Evolutionary conservation across 345 rosid genomes (phyloP).

Genomic region (Eucalyptus sideroxylon): DNA sequence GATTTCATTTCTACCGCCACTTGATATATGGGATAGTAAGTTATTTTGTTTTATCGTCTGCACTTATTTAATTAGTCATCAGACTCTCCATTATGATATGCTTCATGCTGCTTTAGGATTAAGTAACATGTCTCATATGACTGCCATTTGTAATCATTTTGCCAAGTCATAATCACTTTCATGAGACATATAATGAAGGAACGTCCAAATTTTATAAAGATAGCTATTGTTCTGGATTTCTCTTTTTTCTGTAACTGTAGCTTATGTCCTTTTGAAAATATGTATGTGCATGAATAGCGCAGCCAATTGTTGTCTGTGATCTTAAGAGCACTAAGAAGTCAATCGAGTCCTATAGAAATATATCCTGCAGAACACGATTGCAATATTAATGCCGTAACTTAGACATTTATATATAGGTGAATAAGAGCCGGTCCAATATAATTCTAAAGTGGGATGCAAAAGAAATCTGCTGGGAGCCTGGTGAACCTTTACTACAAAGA

Average conservation of each 20-base stretch:
- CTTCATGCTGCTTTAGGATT: background rate
- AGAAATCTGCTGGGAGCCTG: conserved; percentile 49
- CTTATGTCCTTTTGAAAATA: background rate
- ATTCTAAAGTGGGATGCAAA: conserved; percentile 30
- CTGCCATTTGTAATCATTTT: background rate
- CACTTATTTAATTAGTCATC: background rate
- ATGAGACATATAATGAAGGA: background rate
- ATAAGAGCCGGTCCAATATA: conserved; percentile 14
- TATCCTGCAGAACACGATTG: background rate
- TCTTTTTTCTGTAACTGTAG: background rate
- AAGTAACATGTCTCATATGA: background rate
- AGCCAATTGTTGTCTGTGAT: background rate
- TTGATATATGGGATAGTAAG: conserved; percentile 62
- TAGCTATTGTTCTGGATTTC: background rate
- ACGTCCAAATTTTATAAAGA: background rate
- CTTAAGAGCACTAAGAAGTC: background rate
- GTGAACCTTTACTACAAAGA: conserved; percentile 54
- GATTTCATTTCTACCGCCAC: conserved; percentile 63
- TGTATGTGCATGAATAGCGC: background rate
- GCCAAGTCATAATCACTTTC: background rate
- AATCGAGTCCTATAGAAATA: background rate
- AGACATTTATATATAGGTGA: conserved; percentile 25
- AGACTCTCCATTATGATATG: background rate
- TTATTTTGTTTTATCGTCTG: background rate
- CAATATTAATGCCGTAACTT: background rate